These are phyloP conservation scores for Gilbertella persicaria DNA, from an alignment of 371 early-diverging fungal species.

Conservation along the genomic window DNA sequence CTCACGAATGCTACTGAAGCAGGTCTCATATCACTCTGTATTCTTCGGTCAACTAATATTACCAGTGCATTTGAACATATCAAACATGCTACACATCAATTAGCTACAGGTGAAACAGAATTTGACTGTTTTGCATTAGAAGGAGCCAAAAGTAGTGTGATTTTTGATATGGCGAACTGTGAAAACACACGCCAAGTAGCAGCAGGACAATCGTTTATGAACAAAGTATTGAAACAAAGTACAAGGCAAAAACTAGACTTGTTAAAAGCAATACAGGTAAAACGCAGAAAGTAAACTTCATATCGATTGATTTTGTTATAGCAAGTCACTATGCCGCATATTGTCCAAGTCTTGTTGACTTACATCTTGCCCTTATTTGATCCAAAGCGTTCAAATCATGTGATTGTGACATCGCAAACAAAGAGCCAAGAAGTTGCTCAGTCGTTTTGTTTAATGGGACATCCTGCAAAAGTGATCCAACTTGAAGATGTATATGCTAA, in stretches of 20 bases:
- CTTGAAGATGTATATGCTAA: slow-evolving; percentile 20
- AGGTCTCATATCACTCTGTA: slow-evolving; percentile 45
- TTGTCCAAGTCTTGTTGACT: slow-evolving; percentile 12
- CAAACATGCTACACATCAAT: slow-evolving; percentile 41
- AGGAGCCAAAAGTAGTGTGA: slow-evolving; percentile 59
- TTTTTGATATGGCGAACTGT: slow-evolving; percentile 51
- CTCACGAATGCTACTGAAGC: slow-evolving; percentile 41
- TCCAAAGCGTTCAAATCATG: slow-evolving; percentile 41
- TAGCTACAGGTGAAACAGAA: slow-evolving; percentile 26
- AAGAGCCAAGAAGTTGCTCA: slow-evolving; percentile 38
- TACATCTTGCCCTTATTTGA: slow-evolving; percentile 47
- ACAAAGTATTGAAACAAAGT: slow-evolving; percentile 46
- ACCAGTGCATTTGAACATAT: slow-evolving; percentile 45
- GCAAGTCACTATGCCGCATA: slow-evolving; percentile 39
- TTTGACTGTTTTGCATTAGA: slow-evolving; percentile 52
- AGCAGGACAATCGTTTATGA: slow-evolving; percentile 51
- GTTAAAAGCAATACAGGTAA: slow-evolving; percentile 23
- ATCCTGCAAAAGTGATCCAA: slow-evolving; percentile 15
- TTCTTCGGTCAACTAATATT: slow-evolving; percentile 52
- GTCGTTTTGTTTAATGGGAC: slow-evolving; percentile 15
- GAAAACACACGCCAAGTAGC: slow-evolving; percentile 47
- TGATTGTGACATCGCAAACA: slow-evolving; percentile 42
- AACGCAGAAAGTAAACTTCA: background rate
- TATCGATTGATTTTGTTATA: background rate
- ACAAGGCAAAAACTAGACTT: slow-evolving; percentile 46